Conservation (phyloP, 139 green algal genomes). For the Desmodesmus armatus region DNA sequence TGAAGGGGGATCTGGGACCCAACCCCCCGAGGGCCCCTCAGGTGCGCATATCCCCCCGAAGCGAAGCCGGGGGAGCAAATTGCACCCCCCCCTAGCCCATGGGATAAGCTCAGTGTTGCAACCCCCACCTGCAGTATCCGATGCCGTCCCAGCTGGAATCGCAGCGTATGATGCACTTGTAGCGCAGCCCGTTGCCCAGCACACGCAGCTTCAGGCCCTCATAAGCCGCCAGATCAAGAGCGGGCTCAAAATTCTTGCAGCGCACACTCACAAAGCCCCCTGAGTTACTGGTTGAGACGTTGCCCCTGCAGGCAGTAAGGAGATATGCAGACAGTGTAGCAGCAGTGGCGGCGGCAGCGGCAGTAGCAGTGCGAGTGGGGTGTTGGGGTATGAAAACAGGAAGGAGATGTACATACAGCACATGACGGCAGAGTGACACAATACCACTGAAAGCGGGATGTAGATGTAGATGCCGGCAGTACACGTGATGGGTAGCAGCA, state of each 20-base stretch:
- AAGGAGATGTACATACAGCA: not conserved
- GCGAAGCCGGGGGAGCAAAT: too few relatives aligned
- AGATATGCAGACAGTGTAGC: not conserved
- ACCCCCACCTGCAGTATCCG: constrained; percentile 75
- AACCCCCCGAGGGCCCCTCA: too few relatives aligned
- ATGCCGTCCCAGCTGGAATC: constrained; percentile 88
- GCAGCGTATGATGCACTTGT: constrained; percentile 91
- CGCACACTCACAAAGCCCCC: constrained; percentile 92
- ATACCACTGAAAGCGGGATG: not conserved
- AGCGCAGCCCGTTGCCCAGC: constrained; percentile 67
- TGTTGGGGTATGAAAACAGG: too few relatives aligned
- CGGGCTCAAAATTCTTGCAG: constrained; percentile 85
- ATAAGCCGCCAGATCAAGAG: constrained; percentile 78
- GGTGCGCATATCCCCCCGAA: too few relatives aligned
- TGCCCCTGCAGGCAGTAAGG: constrained; percentile 67
- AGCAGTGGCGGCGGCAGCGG: not conserved
- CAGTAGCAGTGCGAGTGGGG: too few relatives aligned
- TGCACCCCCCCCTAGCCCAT: not conserved
- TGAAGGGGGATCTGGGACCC: too few relatives aligned
- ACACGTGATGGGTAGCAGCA: too few relatives aligned
- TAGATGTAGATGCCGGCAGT: too few relatives aligned
- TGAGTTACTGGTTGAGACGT: constrained; percentile 86
- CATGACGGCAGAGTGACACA: not conserved
- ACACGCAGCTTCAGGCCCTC: constrained; percentile 82
- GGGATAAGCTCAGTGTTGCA: not conserved